Evolutionary conservation across 805 yeast species (phyloP), one percentile per base, ranked within the genome.

Genomic region (Zygotorulaspora florentina): DNA sequence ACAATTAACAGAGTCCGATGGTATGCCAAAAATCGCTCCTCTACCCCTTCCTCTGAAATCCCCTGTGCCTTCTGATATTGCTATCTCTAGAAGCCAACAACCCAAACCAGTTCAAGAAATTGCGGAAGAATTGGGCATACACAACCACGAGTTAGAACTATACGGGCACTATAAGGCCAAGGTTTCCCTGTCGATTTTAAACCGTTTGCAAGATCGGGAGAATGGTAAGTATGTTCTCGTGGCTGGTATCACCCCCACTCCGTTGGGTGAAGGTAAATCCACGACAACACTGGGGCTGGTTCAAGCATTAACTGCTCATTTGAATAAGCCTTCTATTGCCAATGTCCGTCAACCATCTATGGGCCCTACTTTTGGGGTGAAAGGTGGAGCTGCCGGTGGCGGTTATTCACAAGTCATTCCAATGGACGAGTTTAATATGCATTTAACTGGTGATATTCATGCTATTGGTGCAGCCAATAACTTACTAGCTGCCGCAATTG

Each of bases 301-400:
- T n/a, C 98, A 91, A 70, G 96, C 99, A 12, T 72, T 91, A 47
- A 95, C 96, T 50, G 96, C 96, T 20, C 95, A 88, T 60, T 75
- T 91, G 58, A 77, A 81, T 42, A 81, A 80, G 66, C 83, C 84
- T 47, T 82, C 95, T 31, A 81, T 90, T 66, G 99, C 98, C 43
- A 89, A 87, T 60, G 96, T 91, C 42, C 85, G 99, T 67, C 99
- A 91, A 67, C 98, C 98, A 25, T 85, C 95, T 8, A 88, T 91
- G 96, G 98, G 98, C 33, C 99, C 99, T 42, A 91, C 98, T 15
- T 91, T 91, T 60, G 99, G 99, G 67, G 89, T 91, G 59, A 91
- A 91, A 72, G 99, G 99, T 62, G 98, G 98, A 68, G 99, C 99
- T 47, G 98, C 98, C 15, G 99, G 99, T 58, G 99, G 98, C 64